phyloP scores from a whole-genome alignment of 2,329 filamentous ascomycete genomes.

The Pestalotiopsis sp. region DNA sequence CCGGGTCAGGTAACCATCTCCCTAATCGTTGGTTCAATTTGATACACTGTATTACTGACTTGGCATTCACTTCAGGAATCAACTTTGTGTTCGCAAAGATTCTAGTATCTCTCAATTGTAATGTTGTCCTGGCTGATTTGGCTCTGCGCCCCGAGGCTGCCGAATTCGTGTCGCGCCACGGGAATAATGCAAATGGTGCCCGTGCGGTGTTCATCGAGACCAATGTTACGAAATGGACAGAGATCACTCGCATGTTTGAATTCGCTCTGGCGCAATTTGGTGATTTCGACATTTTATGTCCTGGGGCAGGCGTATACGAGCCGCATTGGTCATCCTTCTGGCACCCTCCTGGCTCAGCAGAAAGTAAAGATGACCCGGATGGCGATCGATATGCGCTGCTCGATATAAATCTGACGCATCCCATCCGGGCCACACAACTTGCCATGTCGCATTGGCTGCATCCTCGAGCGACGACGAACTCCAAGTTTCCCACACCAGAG shows the following conservation, averaged over 20 bases:
- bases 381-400: constrained; percentile 34
- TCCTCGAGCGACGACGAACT: constrained; percentile 15
- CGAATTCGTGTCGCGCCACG: constrained; percentile 29
- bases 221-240: constrained; percentile 45
- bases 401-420: constrained; percentile 44
- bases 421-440: constrained; percentile 41
- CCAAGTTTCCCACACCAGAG: not conserved
- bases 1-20: constrained; percentile 46
- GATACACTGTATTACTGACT: constrained; percentile 3
- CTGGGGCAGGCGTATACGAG: constrained; percentile 49
- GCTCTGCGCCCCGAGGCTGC: constrained; percentile 43
- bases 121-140: constrained; percentile 47
- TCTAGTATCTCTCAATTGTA: constrained; percentile 42
- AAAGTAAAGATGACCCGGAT: constrained; percentile 31
- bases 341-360: constrained; percentile 38
- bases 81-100: constrained; percentile 45
- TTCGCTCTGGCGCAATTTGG: constrained; percentile 36
- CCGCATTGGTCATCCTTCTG: constrained; percentile 45
- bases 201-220: constrained; percentile 44
- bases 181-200: constrained; percentile 16
- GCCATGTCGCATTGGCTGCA: constrained; percentile 40
- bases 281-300: constrained; percentile 42
- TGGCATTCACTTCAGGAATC: constrained; percentile 32
- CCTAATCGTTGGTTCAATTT: not conserved
- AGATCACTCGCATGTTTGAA: constrained; percentile 37